phyloP scores from a whole-genome alignment of 1,284 basidiomycete species.

The Irpex lacteus region DNA sequence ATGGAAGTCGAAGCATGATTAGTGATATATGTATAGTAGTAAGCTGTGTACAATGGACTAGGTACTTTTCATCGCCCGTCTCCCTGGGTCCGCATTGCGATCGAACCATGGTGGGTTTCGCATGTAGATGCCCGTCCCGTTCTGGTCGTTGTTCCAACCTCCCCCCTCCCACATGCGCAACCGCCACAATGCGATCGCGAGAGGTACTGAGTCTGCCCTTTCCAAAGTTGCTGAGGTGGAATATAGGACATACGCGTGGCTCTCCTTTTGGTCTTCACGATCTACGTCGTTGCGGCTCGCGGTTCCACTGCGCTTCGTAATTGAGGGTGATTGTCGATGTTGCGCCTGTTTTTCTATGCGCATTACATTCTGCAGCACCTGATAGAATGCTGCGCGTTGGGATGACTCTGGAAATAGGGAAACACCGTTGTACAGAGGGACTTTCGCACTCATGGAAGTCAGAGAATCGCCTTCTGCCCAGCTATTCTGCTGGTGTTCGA shows the following conservation, averaged over 20 bases:
- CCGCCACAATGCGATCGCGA: constrained; percentile 73
- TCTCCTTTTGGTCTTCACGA: constrained; percentile 41
- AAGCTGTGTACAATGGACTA: constrained; percentile 10
- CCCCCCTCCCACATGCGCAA: constrained; percentile 69
- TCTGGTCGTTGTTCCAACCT: constrained; percentile 25
- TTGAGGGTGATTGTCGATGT: constrained; percentile 18
- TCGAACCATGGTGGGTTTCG: constrained; percentile 1
- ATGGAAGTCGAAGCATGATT: constrained; percentile 67
- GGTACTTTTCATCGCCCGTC: neutral
- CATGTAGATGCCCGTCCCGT: neutral
- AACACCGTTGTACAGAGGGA: constrained; percentile 67
- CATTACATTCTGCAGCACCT: constrained; percentile 46
- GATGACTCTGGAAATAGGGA: constrained; percentile 55
- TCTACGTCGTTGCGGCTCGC: neutral
- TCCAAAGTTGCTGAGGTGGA: constrained; percentile 46
- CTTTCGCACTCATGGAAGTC: constrained; percentile 32
- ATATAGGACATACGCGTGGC: constrained; percentile 67
- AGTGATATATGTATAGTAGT: constrained; percentile 6
- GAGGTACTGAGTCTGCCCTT: constrained; percentile 56
- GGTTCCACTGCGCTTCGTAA: neutral
- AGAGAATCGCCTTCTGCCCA: constrained; percentile 6
- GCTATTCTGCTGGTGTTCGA: neutral
- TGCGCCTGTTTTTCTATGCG: constrained; percentile 40
- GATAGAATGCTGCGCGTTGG: constrained; percentile 58
- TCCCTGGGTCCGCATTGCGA: neutral